Percentiles rank a stretch among this genome's conserved stretches.
Evolutionary conservation across 164 flowering plant genomes (phyloP).

Genomic region (Pachysandra terminalis): DNA sequence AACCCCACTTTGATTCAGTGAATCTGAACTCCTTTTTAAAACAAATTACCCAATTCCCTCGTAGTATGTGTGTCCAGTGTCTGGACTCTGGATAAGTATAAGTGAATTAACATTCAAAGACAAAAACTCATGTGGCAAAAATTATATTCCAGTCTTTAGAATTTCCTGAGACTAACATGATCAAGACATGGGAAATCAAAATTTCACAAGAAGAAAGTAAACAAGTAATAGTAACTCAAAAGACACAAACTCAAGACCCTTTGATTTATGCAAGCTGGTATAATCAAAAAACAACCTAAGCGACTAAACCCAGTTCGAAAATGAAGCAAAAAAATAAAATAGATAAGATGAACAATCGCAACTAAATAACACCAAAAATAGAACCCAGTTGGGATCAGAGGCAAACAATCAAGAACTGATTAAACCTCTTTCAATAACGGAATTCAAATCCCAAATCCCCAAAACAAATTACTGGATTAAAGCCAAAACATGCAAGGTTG

Average conservation of each 20-base stretch:
- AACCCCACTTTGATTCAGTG: background rate
- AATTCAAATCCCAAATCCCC: too few species aligned
- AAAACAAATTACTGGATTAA: background rate
- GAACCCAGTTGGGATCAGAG: conserved; percentile 8
- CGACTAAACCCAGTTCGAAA: background rate
- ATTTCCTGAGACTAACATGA: background rate
- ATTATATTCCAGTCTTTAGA: background rate
- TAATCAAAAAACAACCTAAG: background rate
- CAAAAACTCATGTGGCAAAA: too few species aligned
- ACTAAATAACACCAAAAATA: conserved; percentile 4
- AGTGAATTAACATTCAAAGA: background rate
- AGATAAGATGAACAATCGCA: background rate
- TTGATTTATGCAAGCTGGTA: background rate
- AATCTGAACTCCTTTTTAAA: background rate
- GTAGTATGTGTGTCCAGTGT: too few species aligned
- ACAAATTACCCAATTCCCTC: background rate
- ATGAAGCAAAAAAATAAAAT: background rate
- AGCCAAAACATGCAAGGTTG: background rate
- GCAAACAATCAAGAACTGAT: background rate
- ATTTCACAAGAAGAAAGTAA: background rate
- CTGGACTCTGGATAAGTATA: background rate
- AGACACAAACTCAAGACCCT: background rate
- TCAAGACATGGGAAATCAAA: background rate
- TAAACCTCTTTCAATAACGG: background rate
- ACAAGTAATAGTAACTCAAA: background rate